These are phyloP conservation scores for Fusarium sp. DNA, from an alignment of 2,329 filamentous ascomycete genomes.

Conservation along the genomic window DNA sequence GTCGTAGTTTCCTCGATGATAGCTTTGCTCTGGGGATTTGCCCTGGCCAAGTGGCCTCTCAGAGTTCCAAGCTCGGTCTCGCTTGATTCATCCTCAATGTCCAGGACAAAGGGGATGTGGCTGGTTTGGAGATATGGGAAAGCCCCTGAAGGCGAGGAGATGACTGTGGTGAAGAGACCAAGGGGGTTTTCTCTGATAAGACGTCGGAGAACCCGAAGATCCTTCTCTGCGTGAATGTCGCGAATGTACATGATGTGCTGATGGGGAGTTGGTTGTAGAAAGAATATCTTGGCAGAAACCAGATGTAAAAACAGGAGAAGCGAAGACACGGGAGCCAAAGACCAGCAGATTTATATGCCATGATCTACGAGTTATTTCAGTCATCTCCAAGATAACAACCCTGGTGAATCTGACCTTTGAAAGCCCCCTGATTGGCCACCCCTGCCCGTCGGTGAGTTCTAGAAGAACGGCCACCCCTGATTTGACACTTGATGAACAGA, in stretches of 20 bases:
- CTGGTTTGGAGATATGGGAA: constrained; percentile 64
- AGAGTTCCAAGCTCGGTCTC: constrained; percentile 54
- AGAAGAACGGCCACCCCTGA: not conserved
- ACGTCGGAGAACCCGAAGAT: constrained; percentile 58
- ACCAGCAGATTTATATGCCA: not conserved
- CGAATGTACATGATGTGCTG: constrained; percentile 4
- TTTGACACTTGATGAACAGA: not conserved
- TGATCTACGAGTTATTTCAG: not conserved
- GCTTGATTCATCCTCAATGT: constrained; percentile 49
- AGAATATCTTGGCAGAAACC: not conserved
- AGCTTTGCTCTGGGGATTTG: constrained; percentile 71
- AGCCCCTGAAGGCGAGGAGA: constrained; percentile 52
- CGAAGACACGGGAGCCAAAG: no score
- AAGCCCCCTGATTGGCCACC: not conserved
- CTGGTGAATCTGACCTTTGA: not conserved
- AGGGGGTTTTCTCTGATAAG: constrained; percentile 69
- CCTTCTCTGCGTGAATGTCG: constrained; percentile 59
- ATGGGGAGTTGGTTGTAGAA: not conserved
- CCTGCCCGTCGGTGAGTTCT: not conserved
- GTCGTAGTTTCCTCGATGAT: constrained; percentile 56
- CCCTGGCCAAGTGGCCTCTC: constrained; percentile 68
- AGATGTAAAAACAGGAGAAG: no score
- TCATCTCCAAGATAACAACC: not conserved
- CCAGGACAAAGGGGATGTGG: constrained; percentile 70
- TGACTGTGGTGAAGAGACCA: constrained; percentile 70